Conservation (phyloP, 257 asterid species). For the Solanum megistacrolobum region DNA sequence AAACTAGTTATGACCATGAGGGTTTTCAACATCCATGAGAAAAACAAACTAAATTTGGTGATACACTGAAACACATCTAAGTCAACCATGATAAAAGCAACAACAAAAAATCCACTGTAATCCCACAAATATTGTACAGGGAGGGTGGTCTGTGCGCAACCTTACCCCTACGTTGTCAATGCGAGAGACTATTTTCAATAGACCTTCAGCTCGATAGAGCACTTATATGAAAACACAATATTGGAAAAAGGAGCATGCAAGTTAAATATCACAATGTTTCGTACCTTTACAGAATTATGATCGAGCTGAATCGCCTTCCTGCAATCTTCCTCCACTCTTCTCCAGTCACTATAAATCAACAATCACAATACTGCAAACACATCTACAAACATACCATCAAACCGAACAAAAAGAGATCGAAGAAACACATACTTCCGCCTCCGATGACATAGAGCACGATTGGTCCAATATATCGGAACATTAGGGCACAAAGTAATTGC, state of each 20-base stretch:
- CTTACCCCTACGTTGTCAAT: not conserved
- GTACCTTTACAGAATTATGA: conserved; percentile 31
- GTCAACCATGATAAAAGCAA: not conserved
- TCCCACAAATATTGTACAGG: not conserved
- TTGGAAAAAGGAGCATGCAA: not conserved
- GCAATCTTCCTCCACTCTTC: conserved; percentile 37
- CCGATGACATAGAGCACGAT: conserved; percentile 87
- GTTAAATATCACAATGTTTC: not conserved
- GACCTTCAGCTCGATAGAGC: not conserved
- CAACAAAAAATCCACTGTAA: not conserved
- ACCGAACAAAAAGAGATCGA: not conserved
- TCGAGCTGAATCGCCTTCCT: conserved; percentile 29
- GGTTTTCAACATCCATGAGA: not conserved
- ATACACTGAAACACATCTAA: not conserved
- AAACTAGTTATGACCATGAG: not conserved
- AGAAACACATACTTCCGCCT: conserved; percentile 51
- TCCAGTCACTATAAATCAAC: conserved; percentile 53
- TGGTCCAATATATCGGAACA: conserved; percentile 81
- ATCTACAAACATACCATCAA: not conserved
- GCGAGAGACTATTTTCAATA: not conserved
- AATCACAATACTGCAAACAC: not conserved
- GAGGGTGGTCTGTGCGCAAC: not conserved
- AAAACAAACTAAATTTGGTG: not conserved
- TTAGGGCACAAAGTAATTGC: conserved; percentile 90
- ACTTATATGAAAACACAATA: not conserved